Conservation (phyloP, 2,329 filamentous ascomycete species). For the Biscogniauxia marginata region DNA sequence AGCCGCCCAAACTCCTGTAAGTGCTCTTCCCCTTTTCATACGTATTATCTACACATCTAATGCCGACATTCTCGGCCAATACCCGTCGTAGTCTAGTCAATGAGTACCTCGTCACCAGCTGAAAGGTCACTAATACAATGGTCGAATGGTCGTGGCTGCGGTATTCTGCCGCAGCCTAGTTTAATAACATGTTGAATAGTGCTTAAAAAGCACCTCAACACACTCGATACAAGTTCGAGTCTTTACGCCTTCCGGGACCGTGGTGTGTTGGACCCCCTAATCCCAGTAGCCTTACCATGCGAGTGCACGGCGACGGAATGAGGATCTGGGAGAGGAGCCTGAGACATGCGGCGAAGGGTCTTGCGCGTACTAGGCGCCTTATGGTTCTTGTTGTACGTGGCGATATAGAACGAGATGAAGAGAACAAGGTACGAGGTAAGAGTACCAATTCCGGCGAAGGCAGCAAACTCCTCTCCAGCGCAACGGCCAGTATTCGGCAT, state of each 20-base stretch:
- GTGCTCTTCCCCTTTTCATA: constrained; percentile 21
- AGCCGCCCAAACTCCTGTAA: constrained; percentile 27
- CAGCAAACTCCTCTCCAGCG: constrained; percentile 95
- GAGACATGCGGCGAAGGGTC: constrained; percentile 64
- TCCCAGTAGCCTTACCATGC: constrained; percentile 52
- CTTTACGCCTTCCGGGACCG: constrained; percentile 69
- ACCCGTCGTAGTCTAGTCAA: constrained; percentile 18
- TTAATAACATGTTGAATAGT: constrained; percentile 1
- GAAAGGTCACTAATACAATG: constrained; percentile 33
- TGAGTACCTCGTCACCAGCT: constrained; percentile 26
- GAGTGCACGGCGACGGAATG: constrained; percentile 65
- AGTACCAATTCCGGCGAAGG: constrained; percentile 87
- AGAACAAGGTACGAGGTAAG: constrained; percentile 93
- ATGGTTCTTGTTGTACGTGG: constrained; percentile 87
- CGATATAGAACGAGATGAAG: constrained; percentile 98
- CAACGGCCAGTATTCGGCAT: constrained; percentile 83
- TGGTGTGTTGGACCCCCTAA: constrained; percentile 58
- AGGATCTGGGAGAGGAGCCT: constrained; percentile 75
- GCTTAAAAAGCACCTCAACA: constrained; percentile 7
- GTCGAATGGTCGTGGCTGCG: constrained; percentile 16
- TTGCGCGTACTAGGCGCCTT: constrained; percentile 81
- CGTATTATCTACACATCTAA: constrained; percentile 25
- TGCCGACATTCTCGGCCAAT: constrained; percentile 15
- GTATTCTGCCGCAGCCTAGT: not conserved
- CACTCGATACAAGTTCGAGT: not conserved